These are phyloP conservation scores for Claviceps sp. DNA, from an alignment of 2,329 filamentous ascomycete species.

Conservation along the genomic window DNA sequence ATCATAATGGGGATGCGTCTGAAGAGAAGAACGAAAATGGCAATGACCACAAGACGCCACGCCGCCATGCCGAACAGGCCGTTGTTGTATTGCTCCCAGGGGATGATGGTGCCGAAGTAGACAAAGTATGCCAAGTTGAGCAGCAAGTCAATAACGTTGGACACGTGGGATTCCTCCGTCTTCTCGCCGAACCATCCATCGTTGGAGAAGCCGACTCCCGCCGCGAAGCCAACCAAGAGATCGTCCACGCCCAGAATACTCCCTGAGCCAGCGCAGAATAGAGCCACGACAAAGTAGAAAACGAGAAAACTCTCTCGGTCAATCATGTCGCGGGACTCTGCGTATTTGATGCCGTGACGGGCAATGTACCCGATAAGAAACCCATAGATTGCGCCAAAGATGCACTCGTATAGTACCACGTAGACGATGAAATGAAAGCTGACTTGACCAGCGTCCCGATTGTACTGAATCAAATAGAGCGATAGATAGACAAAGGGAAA, in stretches of 20 bases:
- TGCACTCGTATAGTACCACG: constrained; percentile 87
- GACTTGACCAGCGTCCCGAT: constrained; percentile 53
- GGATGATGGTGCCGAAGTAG: constrained; percentile 92
- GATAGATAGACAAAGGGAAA: constrained; percentile 95
- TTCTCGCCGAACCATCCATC: constrained; percentile 98
- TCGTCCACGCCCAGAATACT: constrained; percentile 88
- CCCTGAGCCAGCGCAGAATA: constrained; percentile 91
- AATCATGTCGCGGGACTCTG: constrained; percentile 74
- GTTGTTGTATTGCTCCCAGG: constrained; percentile 84
- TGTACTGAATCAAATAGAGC: constrained; percentile 77
- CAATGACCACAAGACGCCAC: constrained; percentile 87
- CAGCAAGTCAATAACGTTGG: constrained; percentile 95
- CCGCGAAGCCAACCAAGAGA: constrained; percentile 83
- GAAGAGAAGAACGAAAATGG: constrained; percentile 89
- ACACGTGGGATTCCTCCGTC: constrained; percentile 96
- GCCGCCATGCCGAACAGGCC: constrained; percentile 59
- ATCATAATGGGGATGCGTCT: constrained; percentile 93
- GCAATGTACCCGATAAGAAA: constrained; percentile 81
- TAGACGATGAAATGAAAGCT: constrained; percentile 78
- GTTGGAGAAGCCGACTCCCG: constrained; percentile 97
- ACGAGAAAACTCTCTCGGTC: constrained; percentile 96
- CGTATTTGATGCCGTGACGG: constrained; percentile 76
- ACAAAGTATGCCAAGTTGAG: constrained; percentile 98
- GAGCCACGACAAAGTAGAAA: constrained; percentile 92
- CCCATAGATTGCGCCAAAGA: constrained; percentile 83